Base-by-base conservation (phyloP, 306 rosid genomes). In the Medicago arabica region DNA sequence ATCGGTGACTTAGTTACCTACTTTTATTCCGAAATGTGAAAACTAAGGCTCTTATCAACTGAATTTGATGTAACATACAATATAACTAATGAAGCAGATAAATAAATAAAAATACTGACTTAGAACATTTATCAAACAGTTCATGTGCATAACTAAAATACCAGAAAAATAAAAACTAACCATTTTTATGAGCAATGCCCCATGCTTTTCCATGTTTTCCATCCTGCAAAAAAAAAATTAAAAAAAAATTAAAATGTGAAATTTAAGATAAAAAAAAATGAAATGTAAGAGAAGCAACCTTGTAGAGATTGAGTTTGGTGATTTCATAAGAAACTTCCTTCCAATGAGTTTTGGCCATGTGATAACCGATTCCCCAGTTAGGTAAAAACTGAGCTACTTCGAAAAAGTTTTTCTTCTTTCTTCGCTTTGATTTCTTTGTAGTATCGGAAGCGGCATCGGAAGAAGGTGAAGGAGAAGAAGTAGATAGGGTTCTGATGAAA, bases 191-290 rank as follows among this genome's bases (percentile, higher is more conserved):
- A 86, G 86, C 97, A 44, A 96, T 16, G 19, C 99, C 99, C 99
- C 99, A 96, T 11, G 99, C 98, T 83, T 96, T 96, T 49, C 99
- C 98, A 82, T 96, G 98, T 54, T 61, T 89, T 61, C 97, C 98
- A 82, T 85, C 96, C 99, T 96, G 86, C 17, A 75, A 80, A 74
- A 16, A 16, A 40, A 11, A 58, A 71, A 82, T 1, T 23, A 64
- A 59, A 2, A 51, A 50, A 50, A 19, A 67, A 46, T 0, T 11
- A 58, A 39, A 34, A 0, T 31, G 11, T 40, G 21, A 0, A 54
- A 21, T 50, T 75, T 8, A 47, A 3, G 41, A 61, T 23, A 13
- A 17, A 41, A 59, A 13, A n/a, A 9, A 65, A 71, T 36, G 46
- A 6, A 4, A 49, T 6, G 53, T 6, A 59, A 21, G 28, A 46